Conservation (phyloP, 306 rosid species). For the Begonia masoniana region DNA sequence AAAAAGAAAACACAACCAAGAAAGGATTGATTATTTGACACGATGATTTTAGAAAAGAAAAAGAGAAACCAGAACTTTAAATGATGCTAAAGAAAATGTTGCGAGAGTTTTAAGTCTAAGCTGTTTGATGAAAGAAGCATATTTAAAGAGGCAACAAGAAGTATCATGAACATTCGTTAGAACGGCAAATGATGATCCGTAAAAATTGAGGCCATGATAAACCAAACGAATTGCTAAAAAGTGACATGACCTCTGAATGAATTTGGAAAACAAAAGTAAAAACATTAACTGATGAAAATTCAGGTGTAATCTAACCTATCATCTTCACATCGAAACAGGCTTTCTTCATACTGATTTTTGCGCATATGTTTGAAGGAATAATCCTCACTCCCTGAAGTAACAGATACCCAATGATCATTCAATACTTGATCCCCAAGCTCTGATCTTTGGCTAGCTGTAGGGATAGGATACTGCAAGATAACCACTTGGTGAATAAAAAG, state of each 20-base stretch:
- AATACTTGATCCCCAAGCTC: conserved; percentile 73
- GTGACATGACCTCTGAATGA: conserved; percentile 5
- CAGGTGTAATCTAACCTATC: conserved; percentile 57
- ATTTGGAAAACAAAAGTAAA: conserved; percentile 2
- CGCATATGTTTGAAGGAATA: conserved; percentile 99
- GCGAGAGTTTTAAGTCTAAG: neutral
- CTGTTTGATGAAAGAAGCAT: neutral
- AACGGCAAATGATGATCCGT: neutral
- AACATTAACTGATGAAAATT: conserved; percentile 8
- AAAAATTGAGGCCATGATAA: neutral
- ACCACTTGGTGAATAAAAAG: neutral
- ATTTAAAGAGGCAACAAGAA: neutral
- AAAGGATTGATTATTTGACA: neutral
- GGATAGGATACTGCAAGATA: conserved; percentile 76
- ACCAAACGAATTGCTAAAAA: neutral
- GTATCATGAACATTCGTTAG: neutral
- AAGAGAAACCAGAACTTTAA: too few species aligned
- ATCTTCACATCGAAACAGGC: conserved; percentile 97
- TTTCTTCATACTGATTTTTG: conserved; percentile 98
- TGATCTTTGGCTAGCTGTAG: conserved; percentile 78
- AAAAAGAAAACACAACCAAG: neutral
- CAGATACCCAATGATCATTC: conserved; percentile 97
- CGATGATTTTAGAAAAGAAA: too few species aligned
- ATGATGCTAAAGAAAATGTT: too few species aligned
- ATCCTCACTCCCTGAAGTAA: conserved; percentile 98